A percentile compares a stretch with the other conserved stretches of the same genome.
Conservation (phyloP, 345 rosid species). For the Populus tremula region DNA sequence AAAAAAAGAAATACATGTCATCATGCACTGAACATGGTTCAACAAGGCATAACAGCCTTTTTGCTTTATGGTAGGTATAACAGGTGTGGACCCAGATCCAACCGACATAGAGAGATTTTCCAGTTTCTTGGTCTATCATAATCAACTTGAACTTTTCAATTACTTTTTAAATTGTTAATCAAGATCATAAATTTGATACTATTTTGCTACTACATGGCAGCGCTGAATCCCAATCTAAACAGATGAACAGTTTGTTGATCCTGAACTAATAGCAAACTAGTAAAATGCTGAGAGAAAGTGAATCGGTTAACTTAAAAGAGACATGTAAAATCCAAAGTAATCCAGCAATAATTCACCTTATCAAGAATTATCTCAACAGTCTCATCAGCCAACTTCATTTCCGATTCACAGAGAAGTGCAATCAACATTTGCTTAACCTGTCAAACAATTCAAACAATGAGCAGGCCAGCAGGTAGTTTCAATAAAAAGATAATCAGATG, state of each 20-base stretch:
- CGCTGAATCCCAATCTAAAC: not conserved
- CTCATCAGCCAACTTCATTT: constrained; percentile 95
- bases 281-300: not conserved
- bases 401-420: constrained; percentile 94
- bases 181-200: not conserved
- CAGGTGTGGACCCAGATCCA: not conserved
- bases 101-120: not conserved
- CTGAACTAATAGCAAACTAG: not conserved
- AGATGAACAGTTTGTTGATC: not conserved
- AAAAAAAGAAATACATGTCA: not conserved
- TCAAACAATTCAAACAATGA: constrained; percentile 32
- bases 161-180: not conserved
- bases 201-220: not conserved
- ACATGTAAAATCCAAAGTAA: not conserved
- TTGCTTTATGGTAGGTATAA: not conserved
- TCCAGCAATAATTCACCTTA: constrained; percentile 50
- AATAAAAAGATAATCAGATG: constrained; percentile 10
- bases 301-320: not conserved
- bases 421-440: constrained; percentile 98
- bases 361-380: constrained; percentile 92
- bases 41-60: not conserved
- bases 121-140: not conserved
- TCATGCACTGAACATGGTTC: not conserved
- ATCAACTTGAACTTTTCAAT: not conserved
- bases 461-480: constrained; percentile 23